Evolutionary conservation across 2,329 filamentous ascomycete species (phyloP).

Genomic region (Aspergillus thermomutatus): DNA sequence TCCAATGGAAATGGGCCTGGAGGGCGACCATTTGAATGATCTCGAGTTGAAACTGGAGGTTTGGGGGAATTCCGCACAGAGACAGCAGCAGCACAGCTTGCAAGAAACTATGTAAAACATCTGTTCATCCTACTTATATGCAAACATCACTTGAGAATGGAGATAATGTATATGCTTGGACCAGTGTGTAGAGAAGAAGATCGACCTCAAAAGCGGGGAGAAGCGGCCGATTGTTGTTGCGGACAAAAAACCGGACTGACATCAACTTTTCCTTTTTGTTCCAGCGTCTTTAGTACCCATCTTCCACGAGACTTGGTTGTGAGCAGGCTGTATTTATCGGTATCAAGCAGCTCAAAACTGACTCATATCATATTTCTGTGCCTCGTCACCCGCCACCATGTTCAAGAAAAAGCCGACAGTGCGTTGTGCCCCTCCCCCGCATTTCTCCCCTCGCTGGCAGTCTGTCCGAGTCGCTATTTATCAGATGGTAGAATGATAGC

Average conservation of each 20-base stretch:
- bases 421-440: slow-evolving; percentile 25
- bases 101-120: not conserved
- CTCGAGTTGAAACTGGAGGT: too few species aligned
- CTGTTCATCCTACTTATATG: not conserved
- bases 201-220: slow-evolving; percentile 5
- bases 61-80: too few species aligned
- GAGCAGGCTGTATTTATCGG: not conserved
- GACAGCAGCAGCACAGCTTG: not conserved
- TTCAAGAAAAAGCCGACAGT: slow-evolving; percentile 64
- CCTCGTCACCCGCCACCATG: slow-evolving; percentile 38
- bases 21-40: too few species aligned
- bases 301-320: not conserved
- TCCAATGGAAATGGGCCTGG: too few species aligned
- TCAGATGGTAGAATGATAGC: not conserved
- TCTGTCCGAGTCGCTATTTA: not conserved
- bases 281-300: not conserved
- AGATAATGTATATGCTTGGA: not conserved
- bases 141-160: not conserved
- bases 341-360: not conserved
- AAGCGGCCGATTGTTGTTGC: slow-evolving; percentile 22
- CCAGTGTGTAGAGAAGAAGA: not conserved
- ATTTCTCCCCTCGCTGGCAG: slow-evolving; percentile 16
- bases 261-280: not conserved
- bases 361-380: not conserved
- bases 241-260: slow-evolving; percentile 7